Conservation (phyloP, 345 rosid genomes). For the Gossypium raimondii region DNA sequence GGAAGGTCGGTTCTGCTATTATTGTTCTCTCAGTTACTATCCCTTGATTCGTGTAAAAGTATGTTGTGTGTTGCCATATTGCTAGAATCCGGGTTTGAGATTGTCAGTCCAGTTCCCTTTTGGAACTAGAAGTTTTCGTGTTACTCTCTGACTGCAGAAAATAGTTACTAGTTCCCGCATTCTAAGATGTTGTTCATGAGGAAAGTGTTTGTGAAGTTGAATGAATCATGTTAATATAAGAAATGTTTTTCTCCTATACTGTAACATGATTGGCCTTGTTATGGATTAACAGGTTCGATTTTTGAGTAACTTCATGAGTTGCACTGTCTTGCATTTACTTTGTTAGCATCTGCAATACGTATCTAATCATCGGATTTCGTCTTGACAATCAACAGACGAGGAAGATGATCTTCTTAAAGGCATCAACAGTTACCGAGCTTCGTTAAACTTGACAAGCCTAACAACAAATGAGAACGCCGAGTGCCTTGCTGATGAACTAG, state of each 20-base stretch:
- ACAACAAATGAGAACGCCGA: conserved; percentile 66
- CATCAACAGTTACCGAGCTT: conserved; percentile 60
- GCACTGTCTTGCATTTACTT: background rate
- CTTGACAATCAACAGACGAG: conserved; percentile 43
- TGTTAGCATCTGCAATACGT: background rate
- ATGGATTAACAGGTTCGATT: background rate
- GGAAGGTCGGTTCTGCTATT: background rate
- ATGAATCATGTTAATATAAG: background rate
- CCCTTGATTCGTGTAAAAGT: background rate
- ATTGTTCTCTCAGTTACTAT: background rate
- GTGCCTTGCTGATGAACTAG: conserved; percentile 76
- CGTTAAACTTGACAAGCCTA: conserved; percentile 51
- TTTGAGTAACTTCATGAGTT: background rate
- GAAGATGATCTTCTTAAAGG: conserved; percentile 63
- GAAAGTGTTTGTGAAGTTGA: background rate
- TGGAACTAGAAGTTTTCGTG: background rate
- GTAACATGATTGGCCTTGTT: background rate
- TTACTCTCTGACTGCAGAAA: background rate
- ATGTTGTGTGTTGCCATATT: background rate
- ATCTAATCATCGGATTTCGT: conserved; percentile 2
- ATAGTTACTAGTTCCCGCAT: background rate
- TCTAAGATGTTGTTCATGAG: background rate
- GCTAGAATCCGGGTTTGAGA: background rate
- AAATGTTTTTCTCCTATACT: background rate
- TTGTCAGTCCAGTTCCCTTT: background rate